A percentile compares a stretch with the other conserved stretches of the same genome.
phyloP scores from a whole-genome alignment of 2,329 filamentous ascomycete species.

The Penicillium brevicompactum region DNA sequence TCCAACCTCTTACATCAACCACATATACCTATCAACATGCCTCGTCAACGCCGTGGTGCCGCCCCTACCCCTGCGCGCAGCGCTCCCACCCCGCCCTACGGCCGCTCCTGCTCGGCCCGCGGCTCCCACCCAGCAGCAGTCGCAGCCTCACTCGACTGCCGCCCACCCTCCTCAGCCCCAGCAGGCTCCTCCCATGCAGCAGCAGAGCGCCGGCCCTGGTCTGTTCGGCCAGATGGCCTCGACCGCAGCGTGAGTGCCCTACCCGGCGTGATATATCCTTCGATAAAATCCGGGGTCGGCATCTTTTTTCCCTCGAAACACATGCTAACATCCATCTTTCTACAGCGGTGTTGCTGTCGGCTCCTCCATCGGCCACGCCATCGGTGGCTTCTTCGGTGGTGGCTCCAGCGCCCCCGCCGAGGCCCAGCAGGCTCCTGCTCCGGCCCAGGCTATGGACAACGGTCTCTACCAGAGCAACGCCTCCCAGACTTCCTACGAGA shows the following conservation, averaged over 20 bases:
- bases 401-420: slow-evolving; percentile 61
- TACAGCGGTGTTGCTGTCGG: slow-evolving; percentile 92
- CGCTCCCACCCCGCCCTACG: slow-evolving; percentile 67
- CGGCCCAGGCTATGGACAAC: slow-evolving; percentile 54
- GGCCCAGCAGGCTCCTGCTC: slow-evolving; percentile 53
- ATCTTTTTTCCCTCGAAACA: neutral
- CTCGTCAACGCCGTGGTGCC: slow-evolving; percentile 74
- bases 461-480: slow-evolving; percentile 50
- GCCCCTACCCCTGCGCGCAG: slow-evolving; percentile 54
- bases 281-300: slow-evolving; percentile 13
- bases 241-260: slow-evolving; percentile 85
- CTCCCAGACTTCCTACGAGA: slow-evolving; percentile 50
- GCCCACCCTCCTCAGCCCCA: slow-evolving; percentile 48
- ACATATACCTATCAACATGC: slow-evolving; percentile 57
- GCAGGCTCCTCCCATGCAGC: slow-evolving; percentile 52
- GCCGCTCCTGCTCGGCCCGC: slow-evolving; percentile 61
- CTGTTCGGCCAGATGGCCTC: slow-evolving; percentile 96
- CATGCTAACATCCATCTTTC: slow-evolving; percentile 23
- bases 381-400: slow-evolving; percentile 87
- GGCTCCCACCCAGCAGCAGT: slow-evolving; percentile 62
- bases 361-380: slow-evolving; percentile 91
- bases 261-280: neutral
- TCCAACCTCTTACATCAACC: slow-evolving; percentile 18
- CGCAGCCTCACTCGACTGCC: slow-evolving; percentile 71
- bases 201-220: slow-evolving; percentile 69